A percentile compares a stretch with the other conserved stretches of the same genome.
Conservation (phyloP, 176 grass and related monocot genomes). For the Rhipidocladum racemiflorum region DNA sequence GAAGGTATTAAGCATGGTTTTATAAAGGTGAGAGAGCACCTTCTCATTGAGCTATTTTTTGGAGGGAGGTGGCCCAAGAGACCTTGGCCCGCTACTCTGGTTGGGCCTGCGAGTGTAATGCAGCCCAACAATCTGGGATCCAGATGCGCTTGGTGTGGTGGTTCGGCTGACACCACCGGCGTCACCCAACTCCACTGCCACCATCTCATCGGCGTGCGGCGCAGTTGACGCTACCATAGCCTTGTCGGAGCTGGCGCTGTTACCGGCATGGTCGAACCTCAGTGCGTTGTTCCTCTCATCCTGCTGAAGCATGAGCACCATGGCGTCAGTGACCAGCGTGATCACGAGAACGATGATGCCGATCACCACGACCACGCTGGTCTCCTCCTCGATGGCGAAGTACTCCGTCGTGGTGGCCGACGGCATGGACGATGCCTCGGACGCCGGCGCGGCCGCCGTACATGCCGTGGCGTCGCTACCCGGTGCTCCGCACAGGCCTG, state of each 20-base stretch:
- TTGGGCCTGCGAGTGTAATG: too few species aligned
- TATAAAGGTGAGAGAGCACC: too few species aligned
- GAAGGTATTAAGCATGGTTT: too few species aligned
- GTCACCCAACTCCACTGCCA: not conserved
- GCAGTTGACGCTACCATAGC: not conserved
- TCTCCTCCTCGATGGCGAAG: constrained; percentile 32
- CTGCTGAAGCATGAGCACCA: constrained; percentile 35
- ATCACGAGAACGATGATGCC: constrained; percentile 53
- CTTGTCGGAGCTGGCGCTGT: not conserved
- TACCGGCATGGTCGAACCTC: constrained; percentile 10
- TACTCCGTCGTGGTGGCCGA: not conserved
- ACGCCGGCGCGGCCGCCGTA: not conserved
- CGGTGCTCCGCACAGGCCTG: constrained; percentile 41
- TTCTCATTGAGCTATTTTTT: too few species aligned
- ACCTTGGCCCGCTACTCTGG: too few species aligned
- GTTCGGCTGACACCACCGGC: too few species aligned
- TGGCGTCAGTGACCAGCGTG: constrained; percentile 30
- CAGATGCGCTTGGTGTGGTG: too few species aligned
- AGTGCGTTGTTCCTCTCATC: constrained; percentile 18
- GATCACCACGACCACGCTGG: constrained; percentile 35
- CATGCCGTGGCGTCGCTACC: constrained; percentile 20
- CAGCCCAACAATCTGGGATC: too few species aligned
- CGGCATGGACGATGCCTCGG: not conserved
- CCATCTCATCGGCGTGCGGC: not conserved
- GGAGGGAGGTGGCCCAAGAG: too few species aligned